Base-by-base conservation (phyloP, 2,329 filamentous ascomycete species). In the Penicillium sp. region DNA sequence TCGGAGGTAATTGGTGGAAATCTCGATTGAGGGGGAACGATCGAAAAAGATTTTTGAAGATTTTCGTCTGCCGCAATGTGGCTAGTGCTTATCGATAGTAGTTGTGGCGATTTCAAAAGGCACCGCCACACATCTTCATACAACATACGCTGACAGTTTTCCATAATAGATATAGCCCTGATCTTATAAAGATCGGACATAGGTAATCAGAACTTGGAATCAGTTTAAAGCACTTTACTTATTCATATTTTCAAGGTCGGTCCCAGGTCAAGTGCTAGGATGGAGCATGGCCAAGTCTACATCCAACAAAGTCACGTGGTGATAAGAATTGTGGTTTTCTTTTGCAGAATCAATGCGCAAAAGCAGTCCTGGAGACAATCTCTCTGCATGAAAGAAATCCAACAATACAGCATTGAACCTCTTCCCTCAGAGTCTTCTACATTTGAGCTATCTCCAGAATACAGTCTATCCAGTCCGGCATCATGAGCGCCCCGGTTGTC, bases 401-500 rank as follows among this genome's bases (percentile, higher is more conserved):
- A 34, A n/a, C 21, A 23, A 48, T 40, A 31, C 21, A 49, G 23
- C 11, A 16, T 34, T 43, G 16, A 31, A 15, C 13, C 21, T 43
- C 33, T n/a, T 25, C 7, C 2, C 11, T 29, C 4, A 7, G 13
- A 41, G 4, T 19, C n/a, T 40, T 25, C 16, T 43, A 27, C 16
- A 10, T 10, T 23, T 6, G n/a, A 19, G 15, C 5, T 48, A 25
- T 47, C 13, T 5, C 11, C n/a, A 44, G 23, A 36, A 27, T 11
- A 39, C 31, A 47, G 34, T 21, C 44, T 70, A 45, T 15, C 9
- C 13, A 51, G 16, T 33, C 45, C 69, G 15, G 13, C 54, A 60
- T 31, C 46, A 89, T 89, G 85, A 74, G 82, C 25, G 76, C 82
- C 34, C 79, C 84, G 29, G 76, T 80, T n/a, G 77, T 93, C 60